Conservation (phyloP, 2,329 filamentous ascomycete genomes). For the Clarireedia paspali region DNA sequence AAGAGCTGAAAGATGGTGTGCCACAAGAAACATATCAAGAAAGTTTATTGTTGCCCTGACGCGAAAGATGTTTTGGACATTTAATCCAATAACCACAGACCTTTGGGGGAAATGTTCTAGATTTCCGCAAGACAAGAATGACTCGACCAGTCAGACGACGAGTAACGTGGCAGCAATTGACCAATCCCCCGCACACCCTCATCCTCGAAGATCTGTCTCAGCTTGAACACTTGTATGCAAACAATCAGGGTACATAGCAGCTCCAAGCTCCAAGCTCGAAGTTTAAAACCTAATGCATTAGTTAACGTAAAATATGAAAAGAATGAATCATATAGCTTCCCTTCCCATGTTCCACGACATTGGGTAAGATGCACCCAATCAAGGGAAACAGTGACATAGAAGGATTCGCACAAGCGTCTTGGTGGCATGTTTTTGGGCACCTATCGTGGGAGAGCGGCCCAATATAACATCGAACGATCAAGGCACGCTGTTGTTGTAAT, state of each 20-base stretch:
- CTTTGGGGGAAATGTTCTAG: not conserved
- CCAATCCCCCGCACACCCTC: constrained; percentile 13
- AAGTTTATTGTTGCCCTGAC: not conserved
- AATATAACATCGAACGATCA: constrained; percentile 5
- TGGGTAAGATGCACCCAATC: constrained; percentile 6
- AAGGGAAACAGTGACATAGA: not conserved
- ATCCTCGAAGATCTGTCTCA: not conserved
- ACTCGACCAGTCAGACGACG: not conserved
- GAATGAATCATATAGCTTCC: constrained; percentile 1
- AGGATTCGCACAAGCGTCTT: not conserved
- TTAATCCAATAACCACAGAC: not conserved
- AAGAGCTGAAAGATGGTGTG: not conserved
- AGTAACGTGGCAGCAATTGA: constrained; percentile 17
- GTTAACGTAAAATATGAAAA: not conserved
- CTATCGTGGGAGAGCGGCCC: constrained; percentile 9
- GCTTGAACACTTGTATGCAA: not conserved
- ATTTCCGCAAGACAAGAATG: not conserved
- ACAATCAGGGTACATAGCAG: not conserved
- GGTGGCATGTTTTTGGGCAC: not conserved
- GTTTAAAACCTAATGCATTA: not conserved
- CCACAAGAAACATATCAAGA: not conserved
- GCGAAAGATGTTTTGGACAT: not conserved
- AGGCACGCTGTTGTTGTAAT: constrained; percentile 15
- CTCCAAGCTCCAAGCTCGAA: not conserved
- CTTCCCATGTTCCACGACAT: constrained; percentile 5